These are phyloP conservation scores for Leccinum subtestaceum DNA, from an alignment of 768 basidiomycete species.

Conservation along the genomic window DNA sequence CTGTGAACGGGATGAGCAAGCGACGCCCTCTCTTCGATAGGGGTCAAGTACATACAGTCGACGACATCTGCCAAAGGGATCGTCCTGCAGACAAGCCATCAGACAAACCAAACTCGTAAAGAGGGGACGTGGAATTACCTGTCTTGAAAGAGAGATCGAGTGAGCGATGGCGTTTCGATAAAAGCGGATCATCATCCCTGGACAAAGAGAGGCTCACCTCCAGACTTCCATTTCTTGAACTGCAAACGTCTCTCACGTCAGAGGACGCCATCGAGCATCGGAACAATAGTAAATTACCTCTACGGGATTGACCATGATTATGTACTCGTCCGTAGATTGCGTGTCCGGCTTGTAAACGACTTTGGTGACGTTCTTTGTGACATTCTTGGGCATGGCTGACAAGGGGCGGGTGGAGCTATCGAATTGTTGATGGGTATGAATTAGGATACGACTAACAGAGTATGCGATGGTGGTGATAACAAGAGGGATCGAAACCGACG, in stretches of 20 bases:
- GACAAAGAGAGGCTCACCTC: constrained; percentile 49
- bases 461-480: neutral
- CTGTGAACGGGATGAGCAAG: constrained; percentile 33
- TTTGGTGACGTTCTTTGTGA: constrained; percentile 61
- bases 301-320: constrained; percentile 60
- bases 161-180: constrained; percentile 10
- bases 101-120: constrained; percentile 7
- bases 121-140: constrained; percentile 46
- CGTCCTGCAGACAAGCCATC: constrained; percentile 40
- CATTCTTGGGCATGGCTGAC: constrained; percentile 40
- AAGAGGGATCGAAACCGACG: neutral
- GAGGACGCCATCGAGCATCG: constrained; percentile 1
- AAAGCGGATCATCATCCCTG: neutral
- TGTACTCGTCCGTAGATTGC: constrained; percentile 71
- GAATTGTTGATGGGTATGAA: constrained; percentile 8
- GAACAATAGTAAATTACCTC: constrained; percentile 45
- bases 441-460: constrained; percentile 13
- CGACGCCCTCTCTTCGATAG: neutral
- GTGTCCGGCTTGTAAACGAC: constrained; percentile 78
- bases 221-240: constrained; percentile 78
- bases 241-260: constrained; percentile 27
- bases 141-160: constrained; percentile 42
- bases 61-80: constrained; percentile 74
- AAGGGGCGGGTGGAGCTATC: neutral
- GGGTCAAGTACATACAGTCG: constrained; percentile 56